Percentiles rank a stretch among this genome's conserved stretches.
Evolutionary conservation across 192 early-diverging fungal species (phyloP).

Genomic region (Funneliformis mosseae): DNA sequence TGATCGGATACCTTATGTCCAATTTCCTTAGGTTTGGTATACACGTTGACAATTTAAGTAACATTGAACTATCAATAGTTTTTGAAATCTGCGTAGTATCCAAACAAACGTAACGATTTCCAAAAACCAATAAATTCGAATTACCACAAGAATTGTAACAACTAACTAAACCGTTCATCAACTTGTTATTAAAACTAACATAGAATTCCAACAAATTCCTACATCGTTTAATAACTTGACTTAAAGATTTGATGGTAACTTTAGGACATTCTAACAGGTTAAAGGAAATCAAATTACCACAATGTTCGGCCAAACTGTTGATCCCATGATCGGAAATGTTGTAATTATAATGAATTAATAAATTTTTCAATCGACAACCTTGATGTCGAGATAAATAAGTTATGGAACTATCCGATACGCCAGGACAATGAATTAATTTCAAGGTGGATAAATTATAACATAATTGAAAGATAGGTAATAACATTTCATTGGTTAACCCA

Average conservation of each 20-base stretch:
- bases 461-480: constrained; percentile 2
- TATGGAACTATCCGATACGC: constrained; percentile 2
- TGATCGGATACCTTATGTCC: constrained; percentile 2
- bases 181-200: background rate
- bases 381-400: background rate
- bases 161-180: background rate
- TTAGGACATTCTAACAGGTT: constrained; percentile 9
- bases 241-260: background rate
- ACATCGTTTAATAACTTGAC: background rate
- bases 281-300: background rate
- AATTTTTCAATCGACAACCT: background rate
- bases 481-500: background rate
- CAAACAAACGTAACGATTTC: background rate
- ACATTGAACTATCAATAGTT: constrained; percentile 1
- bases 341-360: background rate
- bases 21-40: constrained; percentile 11
- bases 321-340: constrained; percentile 3
- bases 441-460: background rate
- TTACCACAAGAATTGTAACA: background rate
- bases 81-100: background rate
- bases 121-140: background rate
- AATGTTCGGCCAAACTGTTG: background rate
- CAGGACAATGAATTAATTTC: background rate
- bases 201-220: background rate
- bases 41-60: background rate